Percentiles rank a stretch among this genome's conserved stretches.
Evolutionary conservation across 257 asterid species (phyloP).

Genomic region (Salvia miltiorrhiza): DNA sequence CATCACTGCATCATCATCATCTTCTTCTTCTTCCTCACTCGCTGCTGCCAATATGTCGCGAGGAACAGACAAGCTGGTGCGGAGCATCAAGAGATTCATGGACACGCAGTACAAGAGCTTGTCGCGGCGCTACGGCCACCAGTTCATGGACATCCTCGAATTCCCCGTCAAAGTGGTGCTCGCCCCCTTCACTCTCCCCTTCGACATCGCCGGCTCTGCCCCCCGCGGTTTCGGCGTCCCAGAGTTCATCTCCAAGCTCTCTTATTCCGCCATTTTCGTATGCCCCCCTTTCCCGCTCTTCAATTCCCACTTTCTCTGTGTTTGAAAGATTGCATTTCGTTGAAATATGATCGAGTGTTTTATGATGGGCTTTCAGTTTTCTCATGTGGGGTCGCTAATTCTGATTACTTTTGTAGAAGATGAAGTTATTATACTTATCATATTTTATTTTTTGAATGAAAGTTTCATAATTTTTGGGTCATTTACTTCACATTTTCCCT

Average conservation of each 20-base stretch:
- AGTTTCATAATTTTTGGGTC: not conserved
- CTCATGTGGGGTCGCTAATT: too few relatives aligned
- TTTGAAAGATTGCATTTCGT: not conserved
- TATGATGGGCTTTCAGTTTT: not conserved
- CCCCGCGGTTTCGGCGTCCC: slow-evolving; percentile 99
- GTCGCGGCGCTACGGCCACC: slow-evolving; percentile 63
- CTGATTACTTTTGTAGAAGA: not conserved
- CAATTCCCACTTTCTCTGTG: not conserved
- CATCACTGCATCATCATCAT: not conserved
- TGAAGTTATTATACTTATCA: not conserved
- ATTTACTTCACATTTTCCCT: not conserved
- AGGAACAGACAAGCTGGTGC: slow-evolving; percentile 38
- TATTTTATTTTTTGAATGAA: not conserved
- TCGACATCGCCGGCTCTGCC: slow-evolving; percentile 95
- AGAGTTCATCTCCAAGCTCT: slow-evolving; percentile 76
- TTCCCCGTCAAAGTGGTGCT: slow-evolving; percentile 77
- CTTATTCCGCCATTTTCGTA: slow-evolving; percentile 90
- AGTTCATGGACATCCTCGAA: slow-evolving; percentile 61
- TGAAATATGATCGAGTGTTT: not conserved
- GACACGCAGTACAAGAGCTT: slow-evolving; percentile 55
- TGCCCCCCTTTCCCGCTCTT: not conserved
- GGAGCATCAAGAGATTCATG: slow-evolving; percentile 39
- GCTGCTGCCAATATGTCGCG: slow-evolving; percentile 42
- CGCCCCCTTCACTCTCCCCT: slow-evolving; percentile 78
- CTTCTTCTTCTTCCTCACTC: not conserved